Percentiles rank a stretch among this genome's conserved stretches.
Evolutionary conservation across 345 rosid genomes (phyloP).

Genomic region (Euphorbia lathyris): DNA sequence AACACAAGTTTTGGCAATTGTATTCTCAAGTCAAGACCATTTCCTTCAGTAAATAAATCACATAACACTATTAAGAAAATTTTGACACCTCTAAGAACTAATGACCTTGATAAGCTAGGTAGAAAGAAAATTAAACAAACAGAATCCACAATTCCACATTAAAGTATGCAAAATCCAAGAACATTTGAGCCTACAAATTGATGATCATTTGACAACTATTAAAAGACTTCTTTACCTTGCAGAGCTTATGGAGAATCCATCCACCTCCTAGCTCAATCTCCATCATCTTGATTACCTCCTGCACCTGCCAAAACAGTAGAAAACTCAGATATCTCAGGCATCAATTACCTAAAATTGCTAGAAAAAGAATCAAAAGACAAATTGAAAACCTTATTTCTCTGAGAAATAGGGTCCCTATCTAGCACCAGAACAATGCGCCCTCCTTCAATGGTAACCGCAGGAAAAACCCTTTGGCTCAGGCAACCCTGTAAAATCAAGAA

Average conservation of each 20-base stretch:
- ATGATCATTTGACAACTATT: neutral
- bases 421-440: conserved; percentile 54
- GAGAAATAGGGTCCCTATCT: conserved; percentile 52
- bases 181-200: neutral
- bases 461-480: conserved; percentile 54
- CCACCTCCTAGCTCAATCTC: conserved; percentile 74
- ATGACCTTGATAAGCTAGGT: neutral
- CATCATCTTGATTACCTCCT: conserved; percentile 74
- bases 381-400: conserved; percentile 56
- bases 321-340: neutral
- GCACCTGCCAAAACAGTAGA: conserved; percentile 43
- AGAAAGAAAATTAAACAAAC: neutral
- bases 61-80: no score
- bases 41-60: conserved; percentile 39
- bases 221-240: conserved; percentile 46
- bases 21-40: conserved; percentile 48
- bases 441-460: conserved; percentile 25
- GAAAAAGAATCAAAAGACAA: neutral
- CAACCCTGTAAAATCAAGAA: conserved; percentile 47
- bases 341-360: neutral
- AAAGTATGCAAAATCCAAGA: neutral
- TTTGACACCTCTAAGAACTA: no score
- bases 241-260: conserved; percentile 72
- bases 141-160: neutral
- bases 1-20: conserved; percentile 53